A percentile compares a stretch with the other conserved stretches of the same genome.
Conservation (phyloP, 768 basidiomycete species). For the Aureoboletus auriporus region DNA sequence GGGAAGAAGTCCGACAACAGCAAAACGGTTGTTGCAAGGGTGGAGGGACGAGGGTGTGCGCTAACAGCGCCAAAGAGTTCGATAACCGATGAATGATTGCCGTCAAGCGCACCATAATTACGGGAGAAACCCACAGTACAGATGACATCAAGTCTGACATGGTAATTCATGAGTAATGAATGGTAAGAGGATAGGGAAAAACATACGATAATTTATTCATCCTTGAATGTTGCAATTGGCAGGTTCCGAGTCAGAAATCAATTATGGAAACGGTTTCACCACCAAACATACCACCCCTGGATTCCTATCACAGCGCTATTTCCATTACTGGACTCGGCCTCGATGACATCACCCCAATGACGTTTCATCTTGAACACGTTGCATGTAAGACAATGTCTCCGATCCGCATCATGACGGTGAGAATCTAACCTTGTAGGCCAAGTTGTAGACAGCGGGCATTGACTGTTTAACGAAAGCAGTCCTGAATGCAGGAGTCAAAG, state of each 20-base stretch:
- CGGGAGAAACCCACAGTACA: constrained; percentile 60
- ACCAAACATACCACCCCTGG: constrained; percentile 25
- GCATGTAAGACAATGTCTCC: too few species aligned
- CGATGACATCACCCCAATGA: constrained; percentile 23
- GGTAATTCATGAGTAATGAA: background rate
- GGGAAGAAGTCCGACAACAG: constrained; percentile 39
- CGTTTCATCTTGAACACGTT: too few species aligned
- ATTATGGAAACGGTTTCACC: background rate
- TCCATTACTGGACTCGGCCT: constrained; percentile 1
- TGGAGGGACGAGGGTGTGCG: constrained; percentile 16
- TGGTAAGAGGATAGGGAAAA: background rate
- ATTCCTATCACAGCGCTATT: constrained; percentile 32
- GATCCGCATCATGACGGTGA: too few species aligned
- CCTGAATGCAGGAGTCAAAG: constrained; percentile 37
- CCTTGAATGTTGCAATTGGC: constrained; percentile 5
- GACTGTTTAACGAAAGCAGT: constrained; percentile 34
- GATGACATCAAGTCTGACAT: constrained; percentile 48
- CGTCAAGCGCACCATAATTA: constrained; percentile 50
- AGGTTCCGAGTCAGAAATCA: background rate
- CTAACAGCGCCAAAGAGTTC: constrained; percentile 37
- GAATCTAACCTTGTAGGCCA: constrained; percentile 41
- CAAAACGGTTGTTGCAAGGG: constrained; percentile 27
- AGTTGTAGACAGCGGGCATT: constrained; percentile 37
- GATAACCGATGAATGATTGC: constrained; percentile 39
- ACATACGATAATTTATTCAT: constrained; percentile 36